Conservation (phyloP, 2,329 filamentous ascomycete genomes). For the Arthrobotrys iridis region DNA sequence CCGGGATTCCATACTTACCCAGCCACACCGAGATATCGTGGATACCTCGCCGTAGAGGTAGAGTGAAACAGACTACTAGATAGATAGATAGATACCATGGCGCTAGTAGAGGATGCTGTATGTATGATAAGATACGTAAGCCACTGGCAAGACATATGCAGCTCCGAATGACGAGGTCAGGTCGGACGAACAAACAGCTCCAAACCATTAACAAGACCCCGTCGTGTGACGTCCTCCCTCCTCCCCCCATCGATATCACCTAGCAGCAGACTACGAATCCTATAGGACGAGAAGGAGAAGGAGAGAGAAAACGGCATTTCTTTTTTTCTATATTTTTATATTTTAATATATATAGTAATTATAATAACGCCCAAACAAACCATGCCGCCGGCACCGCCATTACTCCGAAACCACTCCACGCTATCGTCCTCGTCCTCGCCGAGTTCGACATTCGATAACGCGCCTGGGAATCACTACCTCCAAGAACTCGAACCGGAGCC, state of each 20-base stretch:
- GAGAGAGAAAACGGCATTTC: background rate
- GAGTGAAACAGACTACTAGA: too few relatives aligned
- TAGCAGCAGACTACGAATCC: too few relatives aligned
- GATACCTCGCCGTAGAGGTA: too few relatives aligned
- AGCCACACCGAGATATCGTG: too few relatives aligned
- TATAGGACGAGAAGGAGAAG: background rate
- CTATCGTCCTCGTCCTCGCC: constrained; percentile 35
- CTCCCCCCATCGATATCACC: constrained; percentile 2
- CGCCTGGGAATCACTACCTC: constrained; percentile 47
- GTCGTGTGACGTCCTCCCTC: constrained; percentile 37
- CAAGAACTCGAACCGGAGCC: constrained; percentile 44
- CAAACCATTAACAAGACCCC: constrained; percentile 3
- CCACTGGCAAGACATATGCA: too few relatives aligned
- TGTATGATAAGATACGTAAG: too few relatives aligned
- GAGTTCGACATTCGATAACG: constrained; percentile 40
- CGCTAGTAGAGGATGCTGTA: constrained; percentile 13
- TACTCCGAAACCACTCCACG: constrained; percentile 29
- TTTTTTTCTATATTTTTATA: too few relatives aligned
- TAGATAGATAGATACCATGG: background rate
- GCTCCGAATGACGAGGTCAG: constrained; percentile 33
- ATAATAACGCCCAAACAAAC: too few relatives aligned
- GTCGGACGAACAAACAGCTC: background rate
- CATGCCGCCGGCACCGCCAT: constrained; percentile 27
- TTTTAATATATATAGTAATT: too few relatives aligned
- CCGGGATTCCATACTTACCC: too few relatives aligned